These are phyloP conservation scores for Coix lacrymajobi DNA, from an alignment of 176 grass and related monocot species.

Conservation along the genomic window DNA sequence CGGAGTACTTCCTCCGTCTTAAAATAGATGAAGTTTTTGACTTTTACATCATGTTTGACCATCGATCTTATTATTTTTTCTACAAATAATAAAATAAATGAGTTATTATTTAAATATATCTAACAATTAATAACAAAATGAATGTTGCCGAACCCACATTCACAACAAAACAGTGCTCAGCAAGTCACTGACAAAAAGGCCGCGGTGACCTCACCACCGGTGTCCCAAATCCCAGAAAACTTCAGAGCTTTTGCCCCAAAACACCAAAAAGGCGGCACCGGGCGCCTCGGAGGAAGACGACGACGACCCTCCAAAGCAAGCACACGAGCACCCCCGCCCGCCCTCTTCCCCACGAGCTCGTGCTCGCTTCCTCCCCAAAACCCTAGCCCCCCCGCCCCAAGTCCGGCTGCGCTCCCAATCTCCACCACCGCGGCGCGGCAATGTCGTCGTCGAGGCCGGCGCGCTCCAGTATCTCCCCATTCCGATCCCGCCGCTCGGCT, in stretches of 20 bases:
- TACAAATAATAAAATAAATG: no score
- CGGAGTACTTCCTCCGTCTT: no score
- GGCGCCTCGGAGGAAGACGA: slow-evolving; percentile 44
- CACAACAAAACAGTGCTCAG: neutral
- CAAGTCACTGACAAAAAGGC: neutral
- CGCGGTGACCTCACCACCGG: slow-evolving; percentile 29
- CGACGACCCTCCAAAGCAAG: slow-evolving; percentile 43
- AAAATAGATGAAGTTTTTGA: no score
- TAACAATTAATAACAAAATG: no score
- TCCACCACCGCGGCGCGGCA: slow-evolving; percentile 4
- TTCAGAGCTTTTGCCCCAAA: slow-evolving; percentile 24
- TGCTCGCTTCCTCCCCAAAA: slow-evolving; percentile 30
- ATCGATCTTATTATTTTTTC: no score
- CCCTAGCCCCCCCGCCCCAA: slow-evolving; percentile 29
- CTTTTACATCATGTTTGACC: no score
- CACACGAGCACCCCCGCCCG: slow-evolving; percentile 29
- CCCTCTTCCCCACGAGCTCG: slow-evolving; percentile 18
- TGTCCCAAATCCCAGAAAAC: slow-evolving; percentile 31
- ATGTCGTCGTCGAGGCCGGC: slow-evolving; percentile 80
- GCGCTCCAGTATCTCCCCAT: slow-evolving; percentile 91
- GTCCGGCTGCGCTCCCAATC: neutral
- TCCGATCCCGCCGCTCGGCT: slow-evolving; percentile 70
- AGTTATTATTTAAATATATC: no score
- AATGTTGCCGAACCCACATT: no score
- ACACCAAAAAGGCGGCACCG: slow-evolving; percentile 46